Conservation (phyloP, 2,329 filamentous ascomycete genomes). For the Pestalotiopsis sp. region DNA sequence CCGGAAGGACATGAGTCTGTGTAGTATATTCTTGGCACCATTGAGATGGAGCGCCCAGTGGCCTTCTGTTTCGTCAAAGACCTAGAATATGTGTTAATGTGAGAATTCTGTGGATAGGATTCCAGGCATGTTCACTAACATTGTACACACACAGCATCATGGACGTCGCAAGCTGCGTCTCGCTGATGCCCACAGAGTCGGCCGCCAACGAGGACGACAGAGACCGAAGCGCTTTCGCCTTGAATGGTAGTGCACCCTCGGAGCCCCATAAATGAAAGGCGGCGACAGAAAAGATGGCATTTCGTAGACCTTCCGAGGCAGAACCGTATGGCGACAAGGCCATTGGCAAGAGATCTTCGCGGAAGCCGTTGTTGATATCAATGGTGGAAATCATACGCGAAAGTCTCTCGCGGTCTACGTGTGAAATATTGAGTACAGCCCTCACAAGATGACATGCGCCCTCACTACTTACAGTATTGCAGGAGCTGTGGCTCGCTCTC, state of each 20-base stretch:
- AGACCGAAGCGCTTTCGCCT: conserved; percentile 41
- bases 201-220: conserved; percentile 40
- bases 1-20: conserved; percentile 28
- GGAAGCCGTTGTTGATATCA: conserved; percentile 49
- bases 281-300: conserved; percentile 48
- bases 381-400: conserved; percentile 51
- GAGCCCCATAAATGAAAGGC: conserved; percentile 44
- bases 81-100: conserved; percentile 32
- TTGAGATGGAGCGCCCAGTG: conserved; percentile 48
- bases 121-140: conserved; percentile 31
- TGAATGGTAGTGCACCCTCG: conserved; percentile 44
- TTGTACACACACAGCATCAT: conserved; percentile 57
- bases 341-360: conserved; percentile 48
- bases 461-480: conserved; percentile 30
- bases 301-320: conserved; percentile 41
- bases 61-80: conserved; percentile 51
- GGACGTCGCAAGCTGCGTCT: conserved; percentile 46
- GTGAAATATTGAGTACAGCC: conserved; percentile 15
- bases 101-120: background rate
- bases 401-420: conserved; percentile 40
- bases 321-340: conserved; percentile 38
- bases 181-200: conserved; percentile 31
- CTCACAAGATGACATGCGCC: background rate
- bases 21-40: conserved; percentile 42
- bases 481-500: conserved; percentile 33